A percentile compares a stretch with the other conserved stretches of the same genome.
These are phyloP conservation scores for Byssochlamys sp. DNA, from an alignment of 2,329 filamentous ascomycete genomes.

Conservation along the genomic window DNA sequence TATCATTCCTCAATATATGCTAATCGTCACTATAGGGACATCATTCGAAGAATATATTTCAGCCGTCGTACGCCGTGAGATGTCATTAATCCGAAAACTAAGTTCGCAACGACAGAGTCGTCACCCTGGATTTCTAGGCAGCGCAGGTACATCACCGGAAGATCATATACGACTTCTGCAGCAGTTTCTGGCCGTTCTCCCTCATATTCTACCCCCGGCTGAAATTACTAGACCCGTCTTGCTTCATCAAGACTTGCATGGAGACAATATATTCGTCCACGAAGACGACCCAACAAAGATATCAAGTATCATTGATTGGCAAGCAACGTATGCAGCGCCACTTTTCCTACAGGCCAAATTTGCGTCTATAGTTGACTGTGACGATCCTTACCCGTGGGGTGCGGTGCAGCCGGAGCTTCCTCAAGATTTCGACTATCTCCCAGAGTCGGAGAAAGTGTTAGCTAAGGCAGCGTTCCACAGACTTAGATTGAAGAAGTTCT, in stretches of 20 bases:
- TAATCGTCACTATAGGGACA: conserved; percentile 4
- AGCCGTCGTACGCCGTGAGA: conserved; percentile 11
- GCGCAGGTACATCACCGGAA: conserved; percentile 1
- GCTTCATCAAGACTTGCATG: conserved; percentile 17
- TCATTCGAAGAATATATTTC: conserved; percentile 11
- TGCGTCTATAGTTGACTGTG: conserved; percentile 15
- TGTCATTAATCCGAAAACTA: conserved; percentile 7
- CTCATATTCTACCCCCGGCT: conserved; percentile 11
- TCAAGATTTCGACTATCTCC: conserved; percentile 13
- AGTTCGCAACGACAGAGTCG: background rate
- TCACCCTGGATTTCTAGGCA: background rate
- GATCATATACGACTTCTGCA: conserved; percentile 12
- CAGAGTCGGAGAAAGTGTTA: conserved; percentile 6
- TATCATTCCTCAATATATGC: background rate
- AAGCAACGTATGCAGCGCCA: conserved; percentile 15
- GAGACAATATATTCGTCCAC: conserved; percentile 28
- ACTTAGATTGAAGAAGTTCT: conserved; percentile 14
- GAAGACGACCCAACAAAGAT: conserved; percentile 16
- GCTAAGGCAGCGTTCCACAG: conserved; percentile 6
- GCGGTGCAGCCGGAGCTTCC: conserved; percentile 16
- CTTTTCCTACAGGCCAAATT: conserved; percentile 18
- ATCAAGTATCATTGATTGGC: conserved; percentile 19
- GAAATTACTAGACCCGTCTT: conserved; percentile 6
- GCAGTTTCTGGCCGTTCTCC: conserved; percentile 11
- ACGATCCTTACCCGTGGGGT: conserved; percentile 16